Evolutionary conservation across 2,329 filamentous ascomycete genomes (phyloP).

Genomic region (Fusarium agapanthi): DNA sequence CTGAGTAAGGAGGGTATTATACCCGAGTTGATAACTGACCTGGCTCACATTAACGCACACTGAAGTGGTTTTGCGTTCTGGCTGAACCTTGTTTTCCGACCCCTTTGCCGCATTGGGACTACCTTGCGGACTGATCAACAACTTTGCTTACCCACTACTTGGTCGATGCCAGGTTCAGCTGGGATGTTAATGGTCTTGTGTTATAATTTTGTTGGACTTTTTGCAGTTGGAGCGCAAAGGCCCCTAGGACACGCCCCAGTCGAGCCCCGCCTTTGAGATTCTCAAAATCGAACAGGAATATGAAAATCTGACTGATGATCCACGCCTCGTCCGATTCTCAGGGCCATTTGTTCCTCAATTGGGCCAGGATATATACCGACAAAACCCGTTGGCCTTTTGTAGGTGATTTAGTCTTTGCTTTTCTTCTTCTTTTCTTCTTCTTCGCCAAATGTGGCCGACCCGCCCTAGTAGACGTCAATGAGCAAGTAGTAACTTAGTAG

Average conservation of each 20-base stretch:
- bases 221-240: constrained; percentile 2
- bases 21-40: constrained; percentile 23
- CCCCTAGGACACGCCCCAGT: neutral
- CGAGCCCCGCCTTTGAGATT: neutral
- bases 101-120: constrained; percentile 27
- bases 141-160: constrained; percentile 27
- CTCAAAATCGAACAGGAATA: neutral
- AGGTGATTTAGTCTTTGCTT: constrained; percentile 21
- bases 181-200: constrained; percentile 21
- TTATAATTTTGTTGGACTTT: constrained; percentile 19
- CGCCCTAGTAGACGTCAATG: constrained; percentile 15
- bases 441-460: constrained; percentile 11
- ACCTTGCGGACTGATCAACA: constrained; percentile 20
- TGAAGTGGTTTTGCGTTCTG: constrained; percentile 22
- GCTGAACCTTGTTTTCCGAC: constrained; percentile 33
- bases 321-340: constrained; percentile 1
- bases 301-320: constrained; percentile 1
- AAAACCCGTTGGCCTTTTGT: constrained; percentile 15
- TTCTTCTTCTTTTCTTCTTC: constrained; percentile 8
- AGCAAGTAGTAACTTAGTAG: neutral
- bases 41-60: neutral
- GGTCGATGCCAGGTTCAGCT: constrained; percentile 14
- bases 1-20: constrained; percentile 17
- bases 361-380: neutral
- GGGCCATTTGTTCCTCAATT: neutral